phyloP scores from a whole-genome alignment of 768 basidiomycete genomes.

The Solioccasus polychromus region DNA sequence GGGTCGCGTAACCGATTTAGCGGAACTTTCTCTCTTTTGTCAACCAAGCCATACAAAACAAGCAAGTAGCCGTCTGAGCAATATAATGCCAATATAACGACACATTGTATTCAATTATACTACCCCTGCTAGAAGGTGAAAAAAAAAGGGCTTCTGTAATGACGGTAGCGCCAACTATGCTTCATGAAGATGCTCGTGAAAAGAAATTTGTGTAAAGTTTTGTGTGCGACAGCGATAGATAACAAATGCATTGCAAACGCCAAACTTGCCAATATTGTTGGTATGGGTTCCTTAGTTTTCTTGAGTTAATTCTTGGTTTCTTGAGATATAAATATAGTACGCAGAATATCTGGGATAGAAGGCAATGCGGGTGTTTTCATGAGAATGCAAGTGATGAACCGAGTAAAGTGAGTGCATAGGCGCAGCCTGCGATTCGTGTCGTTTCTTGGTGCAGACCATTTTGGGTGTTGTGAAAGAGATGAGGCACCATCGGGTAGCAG shows the following conservation, averaged over 20 bases:
- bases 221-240: slow-evolving; percentile 30
- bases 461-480: slow-evolving; percentile 9
- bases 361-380: slow-evolving; percentile 27
- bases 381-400: slow-evolving; percentile 19
- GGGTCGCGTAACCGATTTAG: slow-evolving; percentile 11
- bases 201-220: slow-evolving; percentile 18
- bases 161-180: slow-evolving; percentile 20
- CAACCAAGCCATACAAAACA: not conserved
- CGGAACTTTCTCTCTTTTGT: not conserved
- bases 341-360: slow-evolving; percentile 28
- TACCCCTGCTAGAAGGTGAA: slow-evolving; percentile 13
- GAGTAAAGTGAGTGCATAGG: slow-evolving; percentile 20
- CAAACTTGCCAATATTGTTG: slow-evolving; percentile 23
- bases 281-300: slow-evolving; percentile 36
- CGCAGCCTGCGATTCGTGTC: slow-evolving; percentile 22
- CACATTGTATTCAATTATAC: slow-evolving; percentile 17
- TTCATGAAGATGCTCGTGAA: slow-evolving; percentile 27
- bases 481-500: slow-evolving; percentile 2
- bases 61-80: too few relatives aligned
- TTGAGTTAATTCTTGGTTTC: slow-evolving; percentile 25
- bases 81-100: slow-evolving; percentile 6
- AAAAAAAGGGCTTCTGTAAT: slow-evolving; percentile 14
- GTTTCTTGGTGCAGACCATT: slow-evolving; percentile 11
- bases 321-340: slow-evolving; percentile 39
- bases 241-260: slow-evolving; percentile 33